Conservation (phyloP, 2,329 filamentous ascomycete species). For the Alternaria solani region DNA sequence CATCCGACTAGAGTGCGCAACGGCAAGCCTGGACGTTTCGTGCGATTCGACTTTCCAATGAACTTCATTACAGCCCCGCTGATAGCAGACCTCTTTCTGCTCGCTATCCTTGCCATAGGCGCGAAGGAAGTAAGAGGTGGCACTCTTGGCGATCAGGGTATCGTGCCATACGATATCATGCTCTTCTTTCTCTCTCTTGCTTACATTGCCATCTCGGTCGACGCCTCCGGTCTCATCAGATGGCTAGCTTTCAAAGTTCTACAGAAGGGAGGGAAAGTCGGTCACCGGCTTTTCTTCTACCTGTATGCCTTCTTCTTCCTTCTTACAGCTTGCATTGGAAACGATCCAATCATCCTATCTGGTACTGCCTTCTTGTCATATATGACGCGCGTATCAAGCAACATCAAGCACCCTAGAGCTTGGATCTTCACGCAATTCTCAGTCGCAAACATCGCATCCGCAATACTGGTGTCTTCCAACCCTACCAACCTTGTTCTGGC, state of each 20-base stretch:
- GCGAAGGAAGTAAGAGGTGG: constrained; percentile 72
- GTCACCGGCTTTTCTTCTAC: constrained; percentile 74
- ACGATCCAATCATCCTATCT: constrained; percentile 77
- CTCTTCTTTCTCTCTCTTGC: constrained; percentile 76
- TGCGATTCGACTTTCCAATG: constrained; percentile 67
- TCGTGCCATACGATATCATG: constrained; percentile 77
- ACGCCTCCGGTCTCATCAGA: constrained; percentile 76
- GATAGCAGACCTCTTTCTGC: constrained; percentile 74
- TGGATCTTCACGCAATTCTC: constrained; percentile 79
- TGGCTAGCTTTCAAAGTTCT: constrained; percentile 75
- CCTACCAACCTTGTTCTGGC: constrained; percentile 79
- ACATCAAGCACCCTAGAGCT: constrained; percentile 73
- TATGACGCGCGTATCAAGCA: constrained; percentile 77
- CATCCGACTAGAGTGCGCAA: constrained; percentile 29
- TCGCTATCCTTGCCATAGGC: constrained; percentile 74
- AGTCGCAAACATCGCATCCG: constrained; percentile 75
- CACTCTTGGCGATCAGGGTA: constrained; percentile 70
- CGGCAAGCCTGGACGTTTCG: constrained; percentile 52
- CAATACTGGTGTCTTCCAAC: constrained; percentile 79
- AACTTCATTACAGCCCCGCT: constrained; percentile 76
- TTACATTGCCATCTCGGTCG: constrained; percentile 80
- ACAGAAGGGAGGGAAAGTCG: constrained; percentile 71
- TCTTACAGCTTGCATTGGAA: constrained; percentile 73
- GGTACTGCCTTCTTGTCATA: constrained; percentile 79
- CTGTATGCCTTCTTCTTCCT: constrained; percentile 76